Evolutionary conservation across 305 asterid species (phyloP).

Genomic region (Euphrasia arctica): DNA sequence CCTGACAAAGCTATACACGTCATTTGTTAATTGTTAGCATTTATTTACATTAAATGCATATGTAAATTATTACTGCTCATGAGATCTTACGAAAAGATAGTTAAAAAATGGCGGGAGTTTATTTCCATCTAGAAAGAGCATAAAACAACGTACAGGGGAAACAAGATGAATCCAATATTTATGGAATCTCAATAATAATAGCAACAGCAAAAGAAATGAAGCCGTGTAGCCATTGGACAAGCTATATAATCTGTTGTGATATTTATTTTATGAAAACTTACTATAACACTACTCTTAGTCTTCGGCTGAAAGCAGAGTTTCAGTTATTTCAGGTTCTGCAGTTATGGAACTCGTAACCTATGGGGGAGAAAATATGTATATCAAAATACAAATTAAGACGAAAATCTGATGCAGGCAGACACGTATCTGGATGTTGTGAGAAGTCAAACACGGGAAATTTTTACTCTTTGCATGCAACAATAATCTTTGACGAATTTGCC

Average conservation of each 20-base stretch:
- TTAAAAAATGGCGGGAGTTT: too few species aligned
- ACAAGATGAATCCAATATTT: too few species aligned
- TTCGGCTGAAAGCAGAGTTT: conserved; percentile 51
- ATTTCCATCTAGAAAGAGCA: too few species aligned
- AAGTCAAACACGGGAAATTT: too few species aligned
- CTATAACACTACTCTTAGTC: conserved; percentile 53
- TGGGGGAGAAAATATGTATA: conserved; percentile 14
- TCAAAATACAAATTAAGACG: neutral
- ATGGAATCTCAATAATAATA: too few species aligned
- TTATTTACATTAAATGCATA: neutral
- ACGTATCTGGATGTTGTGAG: too few species aligned
- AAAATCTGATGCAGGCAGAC: neutral
- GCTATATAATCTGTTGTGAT: neutral
- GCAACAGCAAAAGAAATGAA: too few species aligned
- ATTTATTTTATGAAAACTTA: conserved; percentile 31
- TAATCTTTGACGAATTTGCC: too few species aligned
- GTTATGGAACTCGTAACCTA: conserved; percentile 90
- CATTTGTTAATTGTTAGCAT: neutral
- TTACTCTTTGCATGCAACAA: too few species aligned
- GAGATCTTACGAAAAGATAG: neutral
- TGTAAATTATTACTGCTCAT: neutral
- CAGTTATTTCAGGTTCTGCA: conserved; percentile 93
- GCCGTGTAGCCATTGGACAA: neutral
- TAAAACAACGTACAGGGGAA: too few species aligned
- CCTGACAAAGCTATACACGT: conserved; percentile 39